Conservation (phyloP, 495 filamentous ascomycete genomes). For the Apodospora peruviana region DNA sequence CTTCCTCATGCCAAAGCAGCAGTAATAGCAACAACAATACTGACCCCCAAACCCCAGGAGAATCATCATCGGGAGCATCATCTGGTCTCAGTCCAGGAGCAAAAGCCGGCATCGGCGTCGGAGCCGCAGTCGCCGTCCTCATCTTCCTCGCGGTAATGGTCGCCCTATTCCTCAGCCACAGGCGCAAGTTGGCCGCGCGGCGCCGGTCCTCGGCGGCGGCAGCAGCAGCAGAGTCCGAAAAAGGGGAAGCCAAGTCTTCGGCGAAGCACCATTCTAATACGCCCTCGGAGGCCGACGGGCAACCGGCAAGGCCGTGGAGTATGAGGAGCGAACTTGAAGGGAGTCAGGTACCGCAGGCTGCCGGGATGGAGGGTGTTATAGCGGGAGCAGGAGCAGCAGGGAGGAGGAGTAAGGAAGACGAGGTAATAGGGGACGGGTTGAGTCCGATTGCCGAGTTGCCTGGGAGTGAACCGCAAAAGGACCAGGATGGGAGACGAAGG, state of each 20-base stretch:
- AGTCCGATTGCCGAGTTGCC: constrained; percentile 16
- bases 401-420: not conserved
- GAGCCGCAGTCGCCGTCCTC: constrained; percentile 9
- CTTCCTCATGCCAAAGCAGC: not conserved
- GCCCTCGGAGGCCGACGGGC: constrained; percentile 16
- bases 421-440: not conserved
- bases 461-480: constrained; percentile 4
- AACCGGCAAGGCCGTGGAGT: constrained; percentile 15
- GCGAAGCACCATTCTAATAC: constrained; percentile 9
- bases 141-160: constrained; percentile 8
- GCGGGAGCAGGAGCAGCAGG: not conserved
- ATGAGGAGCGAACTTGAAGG: constrained; percentile 21
- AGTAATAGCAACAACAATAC: not conserved
- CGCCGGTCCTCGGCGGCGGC: not conserved
- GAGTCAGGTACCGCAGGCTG: not conserved
- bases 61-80: not conserved
- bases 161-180: constrained; percentile 4
- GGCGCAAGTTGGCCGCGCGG: no score
- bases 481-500: not conserved
- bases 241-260: no score
- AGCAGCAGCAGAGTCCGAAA: no score
- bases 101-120: constrained; percentile 18
- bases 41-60: not conserved
- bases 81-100: constrained; percentile 10
- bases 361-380: not conserved